Percentiles rank a stretch among this genome's conserved stretches.
Conservation (phyloP, 345 rosid species). For the Litchi chinensis region DNA sequence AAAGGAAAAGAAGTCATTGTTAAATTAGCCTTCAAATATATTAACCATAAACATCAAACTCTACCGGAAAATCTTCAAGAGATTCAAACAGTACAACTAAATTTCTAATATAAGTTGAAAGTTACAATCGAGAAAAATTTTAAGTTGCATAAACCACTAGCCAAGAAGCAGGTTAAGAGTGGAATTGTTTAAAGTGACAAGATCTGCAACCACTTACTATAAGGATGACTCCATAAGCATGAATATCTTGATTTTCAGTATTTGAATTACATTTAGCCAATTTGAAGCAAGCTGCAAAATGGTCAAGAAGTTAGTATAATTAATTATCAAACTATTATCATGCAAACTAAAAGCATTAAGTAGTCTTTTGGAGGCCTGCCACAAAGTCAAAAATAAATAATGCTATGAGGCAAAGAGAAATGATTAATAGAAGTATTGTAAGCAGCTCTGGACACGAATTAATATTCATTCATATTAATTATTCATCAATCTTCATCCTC, state of each 20-base stretch:
- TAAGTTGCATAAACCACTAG: conserved; percentile 1
- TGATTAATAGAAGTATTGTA: not conserved
- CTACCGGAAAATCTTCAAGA: not conserved
- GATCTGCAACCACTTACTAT: conserved; percentile 56
- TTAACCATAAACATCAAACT: not conserved
- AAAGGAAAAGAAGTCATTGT: not conserved
- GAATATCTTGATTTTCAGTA: conserved; percentile 70
- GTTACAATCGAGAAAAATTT: conserved; percentile 1
- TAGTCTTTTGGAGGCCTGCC: not conserved
- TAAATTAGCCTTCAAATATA: not conserved
- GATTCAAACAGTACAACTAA: not conserved
- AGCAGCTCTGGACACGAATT: not conserved
- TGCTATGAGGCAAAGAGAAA: not conserved
- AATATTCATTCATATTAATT: not conserved
- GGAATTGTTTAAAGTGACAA: conserved; percentile 1
- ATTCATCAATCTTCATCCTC: not conserved
- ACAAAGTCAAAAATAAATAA: not conserved
- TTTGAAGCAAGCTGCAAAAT: conserved; percentile 73
- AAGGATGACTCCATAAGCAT: conserved; percentile 76
- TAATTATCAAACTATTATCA: not conserved
- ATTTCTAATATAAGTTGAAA: conserved; percentile 2
- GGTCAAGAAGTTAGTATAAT: not conserved
- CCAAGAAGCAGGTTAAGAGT: not conserved
- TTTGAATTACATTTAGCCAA: conserved; percentile 70
- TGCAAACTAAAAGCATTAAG: not conserved